phyloP scores from a whole-genome alignment of 2,329 filamentous ascomycete species.

The Aspergillus amoenus region DNA sequence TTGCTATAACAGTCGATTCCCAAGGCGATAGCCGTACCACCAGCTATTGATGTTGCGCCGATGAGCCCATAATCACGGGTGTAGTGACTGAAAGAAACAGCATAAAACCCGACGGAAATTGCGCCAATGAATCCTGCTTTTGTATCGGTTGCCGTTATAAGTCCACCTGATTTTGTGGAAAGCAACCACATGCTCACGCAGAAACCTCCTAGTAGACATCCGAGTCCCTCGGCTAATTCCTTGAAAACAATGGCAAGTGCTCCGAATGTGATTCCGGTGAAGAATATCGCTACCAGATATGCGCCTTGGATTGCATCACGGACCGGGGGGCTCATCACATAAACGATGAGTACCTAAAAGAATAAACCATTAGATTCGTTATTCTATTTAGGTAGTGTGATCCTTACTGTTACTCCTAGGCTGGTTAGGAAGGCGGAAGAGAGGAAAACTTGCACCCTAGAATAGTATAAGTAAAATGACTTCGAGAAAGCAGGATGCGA shows the following conservation, averaged over 20 bases:
- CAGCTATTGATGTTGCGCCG: constrained; percentile 72
- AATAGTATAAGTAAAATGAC: constrained; percentile 14
- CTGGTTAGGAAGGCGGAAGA: constrained; percentile 72
- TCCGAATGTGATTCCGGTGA: constrained; percentile 73
- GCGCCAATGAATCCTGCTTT: constrained; percentile 74
- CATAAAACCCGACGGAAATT: constrained; percentile 67
- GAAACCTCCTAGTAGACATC: constrained; percentile 83
- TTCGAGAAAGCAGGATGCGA: background rate
- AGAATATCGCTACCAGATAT: constrained; percentile 75
- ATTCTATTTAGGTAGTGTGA: background rate
- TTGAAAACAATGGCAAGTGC: constrained; percentile 73
- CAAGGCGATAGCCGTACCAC: constrained; percentile 74
- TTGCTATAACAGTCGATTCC: constrained; percentile 88
- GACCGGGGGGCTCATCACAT: constrained; percentile 80
- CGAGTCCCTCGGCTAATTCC: constrained; percentile 81
- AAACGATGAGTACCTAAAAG: constrained; percentile 70
- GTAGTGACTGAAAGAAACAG: constrained; percentile 74
- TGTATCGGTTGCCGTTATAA: constrained; percentile 61
- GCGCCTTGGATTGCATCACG: constrained; percentile 76
- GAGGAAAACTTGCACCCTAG: constrained; percentile 70
- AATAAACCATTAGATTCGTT: background rate
- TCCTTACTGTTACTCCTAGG: constrained; percentile 65
- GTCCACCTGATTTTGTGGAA: constrained; percentile 70
- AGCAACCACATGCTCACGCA: constrained; percentile 89
- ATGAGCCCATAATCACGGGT: constrained; percentile 80